Base-by-base conservation (phyloP, 2,329 filamentous ascomycete genomes). In the Colletotrichum ledebouriae region DNA sequence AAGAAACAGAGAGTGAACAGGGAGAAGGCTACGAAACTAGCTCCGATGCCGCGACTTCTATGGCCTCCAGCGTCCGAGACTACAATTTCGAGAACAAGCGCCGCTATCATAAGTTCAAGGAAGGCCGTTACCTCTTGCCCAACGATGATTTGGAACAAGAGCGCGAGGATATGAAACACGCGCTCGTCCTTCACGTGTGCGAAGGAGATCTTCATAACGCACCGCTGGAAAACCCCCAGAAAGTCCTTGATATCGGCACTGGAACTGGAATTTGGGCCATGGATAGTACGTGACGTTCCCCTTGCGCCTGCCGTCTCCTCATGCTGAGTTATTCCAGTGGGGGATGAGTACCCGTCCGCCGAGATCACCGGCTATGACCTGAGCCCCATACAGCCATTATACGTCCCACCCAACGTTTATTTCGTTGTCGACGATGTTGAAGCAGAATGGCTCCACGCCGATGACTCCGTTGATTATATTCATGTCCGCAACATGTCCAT, bases 401-500 rank as follows among this genome's bases (percentile, higher is more conserved):
- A 70, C 67, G 58, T 75, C 6, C 20, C 44, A 2, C 63, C 72
- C 15, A 75, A 70, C 42, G 62, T 72, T 11, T 69, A 79, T 61
- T 67, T 83, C 0, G 76, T 76, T 68, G 86, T 94, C 58, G 80
- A 82, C 55, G 78, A 81, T 63, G 41, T 73, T 3, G 71, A 75
- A 57, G 56, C 72, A 12, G 71, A 72, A 10, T 74, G 71, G 72
- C 65, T 71, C 3, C 74, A 79, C 50, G 79, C 82, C 6, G 76
- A 79, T 0, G 75, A 85, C 46, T 79, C 82, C 60, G 87, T 89
- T 73, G 88, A 90, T 76, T 88, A 85, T 72, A 85, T 91, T 67
- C 89, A 90, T 75, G 84, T 86, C 12, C 84, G 86, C 37, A 82
- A 87, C 73, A 79, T 90, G 70, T 78, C 84, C 2, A 88, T 88